A percentile compares a stretch with the other conserved stretches of the same genome.
phyloP scores from a whole-genome alignment of 2,329 filamentous ascomycete species.

The Colletotrichum zoysiae region DNA sequence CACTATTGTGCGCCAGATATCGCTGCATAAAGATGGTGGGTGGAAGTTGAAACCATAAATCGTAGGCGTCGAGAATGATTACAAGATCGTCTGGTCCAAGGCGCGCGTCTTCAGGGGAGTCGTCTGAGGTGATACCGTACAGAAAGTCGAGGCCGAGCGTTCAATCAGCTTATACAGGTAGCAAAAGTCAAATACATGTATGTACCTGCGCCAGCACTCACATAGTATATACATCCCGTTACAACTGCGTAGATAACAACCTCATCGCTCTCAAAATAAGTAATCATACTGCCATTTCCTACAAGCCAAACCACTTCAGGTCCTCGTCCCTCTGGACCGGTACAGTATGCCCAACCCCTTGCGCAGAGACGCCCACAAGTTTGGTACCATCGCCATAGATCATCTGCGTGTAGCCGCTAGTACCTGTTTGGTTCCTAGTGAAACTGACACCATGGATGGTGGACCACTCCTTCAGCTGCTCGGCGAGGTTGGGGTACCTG shows the following conservation, averaged over 20 bases:
- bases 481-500: constrained; percentile 45
- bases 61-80: constrained; percentile 54
- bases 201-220: too few relatives aligned
- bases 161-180: constrained; percentile 45
- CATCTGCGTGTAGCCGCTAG: constrained; percentile 49
- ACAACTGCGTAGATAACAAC: too few relatives aligned
- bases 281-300: background rate
- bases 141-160: constrained; percentile 44
- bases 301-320: constrained; percentile 44
- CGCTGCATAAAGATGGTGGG: constrained; percentile 52
- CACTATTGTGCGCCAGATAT: constrained; percentile 51
- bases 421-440: constrained; percentile 45
- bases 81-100: constrained; percentile 49
- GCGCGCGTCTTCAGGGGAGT: constrained; percentile 30
- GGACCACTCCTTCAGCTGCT: constrained; percentile 45
- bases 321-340: constrained; percentile 45
- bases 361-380: constrained; percentile 49
- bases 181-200: constrained; percentile 46
- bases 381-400: constrained; percentile 51
- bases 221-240: too few relatives aligned
- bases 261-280: too few relatives aligned
- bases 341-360: constrained; percentile 49
- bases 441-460: constrained; percentile 44
- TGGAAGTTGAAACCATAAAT: constrained; percentile 56
- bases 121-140: constrained; percentile 39